A percentile compares a stretch with the other conserved stretches of the same genome.
These are phyloP conservation scores for Oxyria digyna DNA, from an alignment of 148 eudicot species.

Conservation along the genomic window DNA sequence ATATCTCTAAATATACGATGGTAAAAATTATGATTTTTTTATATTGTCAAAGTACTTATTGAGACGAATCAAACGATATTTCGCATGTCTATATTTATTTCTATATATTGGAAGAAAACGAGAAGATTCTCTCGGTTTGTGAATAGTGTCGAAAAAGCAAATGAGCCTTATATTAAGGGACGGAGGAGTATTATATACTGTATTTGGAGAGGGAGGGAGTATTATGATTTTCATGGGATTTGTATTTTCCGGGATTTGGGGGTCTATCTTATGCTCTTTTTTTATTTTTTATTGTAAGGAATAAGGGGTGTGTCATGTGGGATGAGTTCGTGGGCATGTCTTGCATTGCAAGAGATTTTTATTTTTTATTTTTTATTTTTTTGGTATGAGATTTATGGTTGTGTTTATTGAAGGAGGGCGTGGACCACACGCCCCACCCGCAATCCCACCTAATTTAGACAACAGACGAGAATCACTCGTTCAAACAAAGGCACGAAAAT, in stretches of 20 bases:
- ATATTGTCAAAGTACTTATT: no score
- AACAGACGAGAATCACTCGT: neutral
- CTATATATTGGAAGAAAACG: no score
- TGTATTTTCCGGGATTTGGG: conserved; percentile 24
- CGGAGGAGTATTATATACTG: no score
- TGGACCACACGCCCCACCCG: conserved; percentile 3
- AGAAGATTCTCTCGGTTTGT: no score
- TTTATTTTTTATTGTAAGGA: neutral
- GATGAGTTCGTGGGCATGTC: conserved; percentile 6
- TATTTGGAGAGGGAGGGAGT: no score
- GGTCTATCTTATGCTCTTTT: conserved; percentile 6
- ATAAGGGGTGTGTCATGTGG: neutral
- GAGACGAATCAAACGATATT: no score
- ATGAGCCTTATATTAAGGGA: no score
- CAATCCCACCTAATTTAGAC: neutral
- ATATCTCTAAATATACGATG: no score
- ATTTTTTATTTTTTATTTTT: neutral
- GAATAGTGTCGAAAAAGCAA: no score
- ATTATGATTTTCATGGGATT: conserved; percentile 13
- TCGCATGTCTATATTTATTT: no score
- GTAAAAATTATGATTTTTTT: no score
- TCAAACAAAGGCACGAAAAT: neutral
- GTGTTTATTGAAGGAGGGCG: neutral
- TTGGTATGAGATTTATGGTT: no score
- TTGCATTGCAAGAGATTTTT: neutral